phyloP scores from a whole-genome alignment of 2,329 filamentous ascomycete species.

The Fusarium odoratissimum region DNA sequence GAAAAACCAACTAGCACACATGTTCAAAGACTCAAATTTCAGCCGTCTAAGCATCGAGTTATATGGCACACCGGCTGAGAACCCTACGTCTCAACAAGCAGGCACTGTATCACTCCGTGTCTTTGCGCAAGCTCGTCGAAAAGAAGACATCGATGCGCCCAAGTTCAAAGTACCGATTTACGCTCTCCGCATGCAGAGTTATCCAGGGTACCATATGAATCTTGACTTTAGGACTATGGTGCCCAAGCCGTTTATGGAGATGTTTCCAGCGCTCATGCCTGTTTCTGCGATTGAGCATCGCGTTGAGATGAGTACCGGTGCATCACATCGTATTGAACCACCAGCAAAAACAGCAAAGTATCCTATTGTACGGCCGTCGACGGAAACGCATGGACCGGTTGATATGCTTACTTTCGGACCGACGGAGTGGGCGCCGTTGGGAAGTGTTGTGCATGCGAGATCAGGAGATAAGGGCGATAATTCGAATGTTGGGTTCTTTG shows the following conservation, averaged over 20 bases:
- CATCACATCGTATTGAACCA: conserved; percentile 29
- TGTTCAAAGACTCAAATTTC: conserved; percentile 51
- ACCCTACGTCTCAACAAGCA: conserved; percentile 57
- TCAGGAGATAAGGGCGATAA: conserved; percentile 58
- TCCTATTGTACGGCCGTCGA: conserved; percentile 40
- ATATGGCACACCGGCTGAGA: conserved; percentile 53
- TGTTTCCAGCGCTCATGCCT: conserved; percentile 53
- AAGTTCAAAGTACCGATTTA: conserved; percentile 55
- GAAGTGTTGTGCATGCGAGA: conserved; percentile 47
- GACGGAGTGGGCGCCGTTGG: conserved; percentile 45
- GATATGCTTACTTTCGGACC: conserved; percentile 43
- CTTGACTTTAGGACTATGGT: conserved; percentile 57
- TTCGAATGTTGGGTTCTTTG: conserved; percentile 60
- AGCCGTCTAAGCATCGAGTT: conserved; percentile 50
- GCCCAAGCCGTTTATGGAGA: conserved; percentile 57
- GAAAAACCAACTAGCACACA: conserved; percentile 52
- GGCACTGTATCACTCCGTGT: conserved; percentile 62
- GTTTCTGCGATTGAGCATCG: conserved; percentile 45
- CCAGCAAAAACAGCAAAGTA: conserved; percentile 40
- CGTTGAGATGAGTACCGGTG: conserved; percentile 42
- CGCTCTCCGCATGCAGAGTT: conserved; percentile 55
- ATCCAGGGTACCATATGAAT: conserved; percentile 57
- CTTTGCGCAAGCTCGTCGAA: conserved; percentile 57
- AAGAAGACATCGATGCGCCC: conserved; percentile 49
- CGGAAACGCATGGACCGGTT: conserved; percentile 44